Percentiles rank a stretch among this genome's conserved stretches.
Evolutionary conservation across 495 filamentous ascomycete genomes (phyloP).

Genomic region (Neurospora intermedia): DNA sequence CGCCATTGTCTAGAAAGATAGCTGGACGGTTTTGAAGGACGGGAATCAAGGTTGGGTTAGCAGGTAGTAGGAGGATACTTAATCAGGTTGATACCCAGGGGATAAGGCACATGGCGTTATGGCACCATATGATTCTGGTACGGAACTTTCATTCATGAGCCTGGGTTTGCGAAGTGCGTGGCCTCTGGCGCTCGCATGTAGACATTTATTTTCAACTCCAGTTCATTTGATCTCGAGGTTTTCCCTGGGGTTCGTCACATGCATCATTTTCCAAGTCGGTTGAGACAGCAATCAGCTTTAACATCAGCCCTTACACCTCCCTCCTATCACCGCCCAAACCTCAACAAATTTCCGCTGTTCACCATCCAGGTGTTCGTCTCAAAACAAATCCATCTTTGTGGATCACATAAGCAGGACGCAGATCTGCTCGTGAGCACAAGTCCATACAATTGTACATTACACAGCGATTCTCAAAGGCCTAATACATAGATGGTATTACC

Average conservation of each 20-base stretch:
- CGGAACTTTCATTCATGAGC: background rate
- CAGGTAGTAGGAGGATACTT: background rate
- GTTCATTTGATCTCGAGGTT: background rate
- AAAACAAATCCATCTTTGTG: background rate
- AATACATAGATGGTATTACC: no score
- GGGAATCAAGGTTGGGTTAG: background rate
- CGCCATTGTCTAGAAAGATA: conserved; percentile 27
- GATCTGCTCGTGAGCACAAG: background rate
- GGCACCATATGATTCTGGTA: background rate
- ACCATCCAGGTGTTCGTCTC: background rate
- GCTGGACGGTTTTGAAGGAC: background rate
- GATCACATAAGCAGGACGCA: background rate
- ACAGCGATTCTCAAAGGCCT: background rate
- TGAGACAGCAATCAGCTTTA: background rate
- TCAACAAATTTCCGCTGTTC: background rate
- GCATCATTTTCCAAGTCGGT: background rate
- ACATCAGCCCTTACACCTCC: background rate
- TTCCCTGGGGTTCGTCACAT: background rate
- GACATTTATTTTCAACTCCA: background rate
- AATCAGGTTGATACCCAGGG: background rate
- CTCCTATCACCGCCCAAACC: background rate
- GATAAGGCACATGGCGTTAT: background rate
- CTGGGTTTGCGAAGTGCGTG: background rate
- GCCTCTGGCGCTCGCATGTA: background rate
- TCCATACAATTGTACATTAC: background rate